Percentiles rank a stretch among this genome's conserved stretches.
Conservation (phyloP, 140 eudicot species). For the Bidens hawaiensis region DNA sequence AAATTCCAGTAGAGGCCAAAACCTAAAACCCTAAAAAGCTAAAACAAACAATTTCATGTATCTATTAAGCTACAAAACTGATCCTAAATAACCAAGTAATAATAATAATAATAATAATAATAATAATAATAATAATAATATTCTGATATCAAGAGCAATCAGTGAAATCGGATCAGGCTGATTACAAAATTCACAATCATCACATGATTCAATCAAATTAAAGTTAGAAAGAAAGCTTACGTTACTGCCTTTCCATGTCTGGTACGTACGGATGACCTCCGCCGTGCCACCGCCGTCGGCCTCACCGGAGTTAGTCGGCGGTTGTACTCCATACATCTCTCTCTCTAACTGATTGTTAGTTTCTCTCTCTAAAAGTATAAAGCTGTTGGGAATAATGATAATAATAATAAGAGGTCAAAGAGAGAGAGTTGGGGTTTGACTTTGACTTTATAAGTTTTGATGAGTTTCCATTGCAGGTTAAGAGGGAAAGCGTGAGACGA, state of each 20-base stretch:
- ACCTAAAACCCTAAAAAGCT: neutral
- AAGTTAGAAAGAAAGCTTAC: conserved; percentile 31
- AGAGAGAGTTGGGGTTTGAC: conserved; percentile 24
- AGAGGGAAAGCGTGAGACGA: conserved; percentile 7
- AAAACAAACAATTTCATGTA: neutral
- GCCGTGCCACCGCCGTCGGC: conserved; percentile 22
- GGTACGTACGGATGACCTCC: conserved; percentile 42
- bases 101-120: too few species aligned
- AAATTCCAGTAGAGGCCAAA: neutral
- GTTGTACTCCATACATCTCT: conserved; percentile 52
- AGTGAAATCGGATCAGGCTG: neutral
- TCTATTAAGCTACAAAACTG: neutral
- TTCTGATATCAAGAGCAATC: neutral
- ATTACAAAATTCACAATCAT: neutral
- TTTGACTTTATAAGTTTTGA: conserved; percentile 8
- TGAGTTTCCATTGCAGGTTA: conserved; percentile 24
- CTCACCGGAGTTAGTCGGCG: conserved; percentile 33
- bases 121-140: too few species aligned
- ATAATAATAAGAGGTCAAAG: conserved; percentile 23
- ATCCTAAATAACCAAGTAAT: too few species aligned
- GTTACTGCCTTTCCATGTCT: conserved; percentile 66
- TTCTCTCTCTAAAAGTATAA: conserved; percentile 15
- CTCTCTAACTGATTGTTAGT: conserved; percentile 10
- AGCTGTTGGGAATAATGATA: conserved; percentile 20
- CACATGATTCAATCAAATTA: too few species aligned